Conservation (phyloP, 2,329 filamentous ascomycete genomes). For the Xylaria multiplex region DNA sequence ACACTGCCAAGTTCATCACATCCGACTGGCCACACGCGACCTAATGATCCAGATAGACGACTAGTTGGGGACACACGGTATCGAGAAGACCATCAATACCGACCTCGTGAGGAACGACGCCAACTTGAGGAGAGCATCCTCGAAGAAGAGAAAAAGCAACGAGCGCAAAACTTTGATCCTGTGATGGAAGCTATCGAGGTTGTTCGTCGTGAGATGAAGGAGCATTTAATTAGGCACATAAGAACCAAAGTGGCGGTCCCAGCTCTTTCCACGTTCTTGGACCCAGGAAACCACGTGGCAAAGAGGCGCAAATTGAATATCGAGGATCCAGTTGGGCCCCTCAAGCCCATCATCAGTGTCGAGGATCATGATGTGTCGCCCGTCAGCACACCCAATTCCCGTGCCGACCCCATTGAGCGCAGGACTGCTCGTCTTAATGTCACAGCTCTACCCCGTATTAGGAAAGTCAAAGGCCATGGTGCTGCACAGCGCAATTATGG, state of each 20-base stretch:
- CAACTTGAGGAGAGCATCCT: conserved; percentile 83
- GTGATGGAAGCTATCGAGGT: conserved; percentile 83
- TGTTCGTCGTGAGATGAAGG: conserved; percentile 81
- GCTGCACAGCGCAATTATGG: conserved; percentile 68
- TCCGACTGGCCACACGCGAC: conserved; percentile 39
- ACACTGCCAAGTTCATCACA: conserved; percentile 48
- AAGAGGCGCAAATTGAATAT: conserved; percentile 80
- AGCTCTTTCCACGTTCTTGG: conserved; percentile 80
- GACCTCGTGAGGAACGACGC: conserved; percentile 73
- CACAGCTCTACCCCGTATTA: conserved; percentile 76
- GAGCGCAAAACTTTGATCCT: conserved; percentile 91
- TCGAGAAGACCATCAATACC: conserved; percentile 72
- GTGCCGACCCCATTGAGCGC: conserved; percentile 69
- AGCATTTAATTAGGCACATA: conserved; percentile 89
- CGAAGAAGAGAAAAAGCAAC: conserved; percentile 88
- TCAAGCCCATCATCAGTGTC: conserved; percentile 63
- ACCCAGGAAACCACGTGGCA: conserved; percentile 81
- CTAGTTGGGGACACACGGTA: conserved; percentile 59
- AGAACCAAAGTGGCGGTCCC: conserved; percentile 87
- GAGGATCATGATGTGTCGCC: conserved; percentile 71
- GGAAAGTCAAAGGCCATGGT: conserved; percentile 70
- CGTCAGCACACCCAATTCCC: conserved; percentile 72
- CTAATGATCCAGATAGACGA: conserved; percentile 44
- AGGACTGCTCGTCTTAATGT: conserved; percentile 68
- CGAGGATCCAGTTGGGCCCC: conserved; percentile 47